Conservation (phyloP, 371 early-diverging fungal species). For the Mortierella sp. region DNA sequence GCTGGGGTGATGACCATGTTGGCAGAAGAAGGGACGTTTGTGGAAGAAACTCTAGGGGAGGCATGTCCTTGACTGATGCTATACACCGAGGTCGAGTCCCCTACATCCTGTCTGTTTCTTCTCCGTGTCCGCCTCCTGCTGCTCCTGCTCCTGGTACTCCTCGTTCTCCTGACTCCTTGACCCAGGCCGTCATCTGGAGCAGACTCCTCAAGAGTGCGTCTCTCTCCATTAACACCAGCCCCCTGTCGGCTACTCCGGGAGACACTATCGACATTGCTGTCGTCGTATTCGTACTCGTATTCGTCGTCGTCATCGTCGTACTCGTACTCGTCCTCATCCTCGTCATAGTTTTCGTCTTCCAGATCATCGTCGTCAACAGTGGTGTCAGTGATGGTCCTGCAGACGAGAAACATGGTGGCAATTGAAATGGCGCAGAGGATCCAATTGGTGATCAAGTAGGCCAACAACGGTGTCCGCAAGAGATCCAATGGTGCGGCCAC, state of each 20-base stretch:
- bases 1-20: background rate
- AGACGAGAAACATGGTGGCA: constrained; percentile 51
- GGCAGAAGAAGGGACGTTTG: too few relatives aligned
- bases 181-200: too few relatives aligned
- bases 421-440: constrained; percentile 48
- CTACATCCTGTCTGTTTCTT: background rate
- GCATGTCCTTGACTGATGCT: background rate
- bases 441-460: constrained; percentile 58
- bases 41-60: background rate
- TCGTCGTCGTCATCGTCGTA: constrained; percentile 4
- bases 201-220: background rate
- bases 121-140: background rate
- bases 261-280: background rate
- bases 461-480: constrained; percentile 32
- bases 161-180: background rate
- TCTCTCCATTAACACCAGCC: constrained; percentile 3
- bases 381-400: constrained; percentile 49
- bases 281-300: constrained; percentile 10
- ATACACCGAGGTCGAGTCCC: background rate
- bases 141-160: constrained; percentile 3
- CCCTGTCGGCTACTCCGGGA: background rate
- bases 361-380: constrained; percentile 16
- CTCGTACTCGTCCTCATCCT: constrained; percentile 1
- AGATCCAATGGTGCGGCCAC: constrained; percentile 55
- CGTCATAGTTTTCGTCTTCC: constrained; percentile 8